Base-by-base conservation (phyloP, 148 eudicot genomes). In the Fallopia convolvulus region DNA sequence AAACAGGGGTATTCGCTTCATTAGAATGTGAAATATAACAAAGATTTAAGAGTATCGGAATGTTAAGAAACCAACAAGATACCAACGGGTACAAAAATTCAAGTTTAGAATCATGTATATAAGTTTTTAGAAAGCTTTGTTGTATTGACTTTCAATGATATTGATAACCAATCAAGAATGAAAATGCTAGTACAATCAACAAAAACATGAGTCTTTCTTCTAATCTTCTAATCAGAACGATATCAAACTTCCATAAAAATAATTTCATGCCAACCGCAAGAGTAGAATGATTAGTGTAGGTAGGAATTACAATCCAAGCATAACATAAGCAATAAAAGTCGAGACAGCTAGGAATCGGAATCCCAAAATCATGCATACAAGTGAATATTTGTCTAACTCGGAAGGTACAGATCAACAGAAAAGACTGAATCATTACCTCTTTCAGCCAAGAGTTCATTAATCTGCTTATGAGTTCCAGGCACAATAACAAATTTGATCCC, bases 401-500 rank as follows among this genome's bases (percentile, higher is more conserved):
- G 60, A 55, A 55, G 14, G 21, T n/a, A n/a, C 8, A 20, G 73
- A 12, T 33, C 7, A 30, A 15, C 46, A 39, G 23, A 76, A 42
- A 36, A 56, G n/a, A 77, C 47, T 4, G 47, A 20, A 42, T 49
- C 77, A 82, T 50, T 77, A 94, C 99, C 97, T 86, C 92, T 86
- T 82, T 90, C 93, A 47, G 87, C 87, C 85, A 92, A 79, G 47
- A 94, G 88, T 88, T 85, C 82, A 85, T 94, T 94, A 80, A 94
- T 94, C 74, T 88, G 99, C 23, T 89, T 84, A 83, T 92, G 97
- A 66, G 97, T 94, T 20, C 94, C 97, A 3, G 99, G 97, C 53
- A 94, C 96, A 77, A 94, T 89, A 76, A 94, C 96, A 80, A 94
- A 94, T 79, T 83, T 90, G 76, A 94, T 91, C 36, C 97, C 99